Base-by-base conservation (phyloP, 331 rosid genomes). In the Rhamnella rubrinervis region DNA sequence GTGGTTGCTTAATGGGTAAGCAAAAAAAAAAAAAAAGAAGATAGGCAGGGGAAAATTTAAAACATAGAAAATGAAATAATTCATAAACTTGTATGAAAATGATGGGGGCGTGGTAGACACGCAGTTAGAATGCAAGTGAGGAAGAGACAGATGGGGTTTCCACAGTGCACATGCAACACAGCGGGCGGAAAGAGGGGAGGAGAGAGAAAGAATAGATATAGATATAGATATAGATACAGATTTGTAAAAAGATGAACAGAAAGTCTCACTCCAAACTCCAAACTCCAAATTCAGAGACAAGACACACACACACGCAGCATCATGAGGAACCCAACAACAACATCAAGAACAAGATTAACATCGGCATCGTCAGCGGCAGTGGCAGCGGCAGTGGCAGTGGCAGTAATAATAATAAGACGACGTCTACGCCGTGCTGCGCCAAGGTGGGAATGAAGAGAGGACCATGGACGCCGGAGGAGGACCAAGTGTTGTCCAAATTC, bases 401-500 rank as follows among this genome's bases (percentile, higher is more conserved):
- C n/a, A n/a, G 26, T 37, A 20, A 41, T 41, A 40, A 14, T 19
- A 63, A 40, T 63, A 66, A 20, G 20, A 77, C 62, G 41, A 85
- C 23, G 23, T 23, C 23, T 23, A 23, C 91, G 1, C 85, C 96
- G 3, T 90, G 96, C 66, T 85, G 92, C 51, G 65, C 37, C 73
- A 91, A 91, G 51, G 74, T 86, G 16, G 97, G 95, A 18, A 39
- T 91, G 64, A 91, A 91, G 80, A 75, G 90, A 68, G 97, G 97
- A 19, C 97, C 96, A 3, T 92, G 97, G 97, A 89, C 95, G 4
- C 79, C 86, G 0, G 97, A 89, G 35, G 97, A 92, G 50, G 97
- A 92, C 17, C 77, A 89, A 53, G 73, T 87, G 1, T 69, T 92
- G 12, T 26, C 86, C 0, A 76, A 55, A 8, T 89, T 73, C 84